These are phyloP conservation scores for Metschnikowia kunwiensis DNA, from an alignment of 805 yeast species.

Conservation along the genomic window DNA sequence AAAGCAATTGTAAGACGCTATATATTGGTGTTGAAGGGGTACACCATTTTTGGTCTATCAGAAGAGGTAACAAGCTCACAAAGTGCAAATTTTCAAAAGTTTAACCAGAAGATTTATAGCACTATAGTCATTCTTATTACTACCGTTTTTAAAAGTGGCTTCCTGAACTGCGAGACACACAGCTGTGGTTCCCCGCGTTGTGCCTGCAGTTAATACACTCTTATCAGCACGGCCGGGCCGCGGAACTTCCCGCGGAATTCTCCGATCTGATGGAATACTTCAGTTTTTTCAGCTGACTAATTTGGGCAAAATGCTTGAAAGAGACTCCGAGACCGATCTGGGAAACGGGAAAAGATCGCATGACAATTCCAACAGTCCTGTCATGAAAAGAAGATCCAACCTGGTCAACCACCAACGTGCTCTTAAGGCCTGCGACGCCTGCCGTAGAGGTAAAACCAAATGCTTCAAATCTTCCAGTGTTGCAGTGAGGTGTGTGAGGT, in stretches of 20 bases:
- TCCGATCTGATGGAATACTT: conserved; percentile 1
- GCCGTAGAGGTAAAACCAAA: conserved; percentile 57
- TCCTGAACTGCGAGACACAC: too few relatives aligned
- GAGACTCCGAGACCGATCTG: not conserved
- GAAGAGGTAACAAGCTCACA: too few relatives aligned
- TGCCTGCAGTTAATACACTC: conserved; percentile 3
- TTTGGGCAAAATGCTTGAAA: not conserved
- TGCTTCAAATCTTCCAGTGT: conserved; percentile 54
- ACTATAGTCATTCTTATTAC: too few relatives aligned
- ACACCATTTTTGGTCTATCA: too few relatives aligned
- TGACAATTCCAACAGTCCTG: not conserved
- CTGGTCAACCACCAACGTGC: conserved; percentile 32
- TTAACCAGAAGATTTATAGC: too few relatives aligned
- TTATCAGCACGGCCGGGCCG: conserved; percentile 2
- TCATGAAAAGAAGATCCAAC: conserved; percentile 2
- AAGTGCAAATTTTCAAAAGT: too few relatives aligned
- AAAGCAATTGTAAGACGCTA: too few relatives aligned
- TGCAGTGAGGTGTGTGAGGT: conserved; percentile 52
- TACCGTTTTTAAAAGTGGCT: too few relatives aligned
- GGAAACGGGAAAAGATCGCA: not conserved
- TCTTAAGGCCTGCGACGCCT: conserved; percentile 50
- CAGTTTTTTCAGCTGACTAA: not conserved
- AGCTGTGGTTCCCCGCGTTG: conserved; percentile 5
- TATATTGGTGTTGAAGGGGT: too few relatives aligned
- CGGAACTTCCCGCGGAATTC: conserved; percentile 6